Conservation (phyloP, 306 rosid genomes). For the Fragaria vesca region DNA sequence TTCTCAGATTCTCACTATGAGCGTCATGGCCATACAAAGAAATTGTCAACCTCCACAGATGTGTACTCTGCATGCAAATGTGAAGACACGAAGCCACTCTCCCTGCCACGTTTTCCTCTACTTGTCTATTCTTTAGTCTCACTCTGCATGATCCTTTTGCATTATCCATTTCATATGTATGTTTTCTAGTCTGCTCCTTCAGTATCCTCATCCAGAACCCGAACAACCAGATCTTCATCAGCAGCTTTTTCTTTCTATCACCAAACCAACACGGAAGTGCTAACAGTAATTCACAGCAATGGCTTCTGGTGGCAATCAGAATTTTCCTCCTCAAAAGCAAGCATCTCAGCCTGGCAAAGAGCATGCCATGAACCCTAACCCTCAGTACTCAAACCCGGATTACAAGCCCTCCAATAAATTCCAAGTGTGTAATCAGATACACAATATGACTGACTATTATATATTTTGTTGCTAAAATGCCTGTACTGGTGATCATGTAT, state of each 20-base stretch:
- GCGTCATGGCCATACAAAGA: conserved; percentile 29
- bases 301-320: conserved; percentile 59
- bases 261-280: too few species aligned
- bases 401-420: conserved; percentile 75
- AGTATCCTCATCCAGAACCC: conserved; percentile 12
- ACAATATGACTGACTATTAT: background rate
- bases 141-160: background rate
- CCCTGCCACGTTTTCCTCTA: conserved; percentile 30
- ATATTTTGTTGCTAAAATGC: background rate
- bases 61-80: background rate
- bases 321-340: conserved; percentile 61
- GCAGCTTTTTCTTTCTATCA: conserved; percentile 2
- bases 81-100: conserved; percentile 18
- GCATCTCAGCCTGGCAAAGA: conserved; percentile 71
- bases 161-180: conserved; percentile 7
- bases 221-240: background rate
- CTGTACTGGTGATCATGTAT: background rate
- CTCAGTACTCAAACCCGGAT: conserved; percentile 54
- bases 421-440: conserved; percentile 29
- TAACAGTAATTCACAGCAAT: conserved; percentile 32
- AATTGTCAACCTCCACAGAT: conserved; percentile 1
- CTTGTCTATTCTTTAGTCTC: conserved; percentile 18
- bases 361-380: conserved; percentile 68
- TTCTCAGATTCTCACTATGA: background rate
- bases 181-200: background rate